Base-by-base conservation (phyloP, 116 monocot genomes). In the Cymodocea nodosa region DNA sequence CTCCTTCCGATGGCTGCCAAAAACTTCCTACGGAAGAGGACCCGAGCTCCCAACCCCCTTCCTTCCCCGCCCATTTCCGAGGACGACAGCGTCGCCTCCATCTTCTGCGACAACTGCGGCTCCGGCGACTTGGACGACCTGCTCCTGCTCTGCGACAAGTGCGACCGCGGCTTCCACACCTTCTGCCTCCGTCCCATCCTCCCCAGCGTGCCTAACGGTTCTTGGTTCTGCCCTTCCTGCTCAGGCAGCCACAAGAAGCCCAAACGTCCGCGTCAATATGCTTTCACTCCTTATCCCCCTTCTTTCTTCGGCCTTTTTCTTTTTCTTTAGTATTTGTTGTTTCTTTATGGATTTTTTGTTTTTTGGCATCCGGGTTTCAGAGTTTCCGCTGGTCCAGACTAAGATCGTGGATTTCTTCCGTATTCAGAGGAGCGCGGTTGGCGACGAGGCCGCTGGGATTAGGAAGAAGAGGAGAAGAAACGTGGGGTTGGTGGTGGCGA, bases 131-230 rank as follows among this genome's bases (percentile, higher is more conserved):
- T 37, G 52, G 73, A 70, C 23, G 88, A 74, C 17, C 76, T 85
- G 74, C 81, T 98, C 59, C 80, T 98, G 68, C 97, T 98, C 75
- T 98, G 91, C 75, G 92, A 91, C 80, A 73, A 63, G 23, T 98
- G 97, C 77, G 75, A 91, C 64, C 60, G 59, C 2, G 97, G 85
- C 8, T 77, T 73, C 70, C 97, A 98, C 73, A 82, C 87, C 80
- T 98, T 86, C 91, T 98, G 91, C 74, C 92, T 91, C 72, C 88
- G 88, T 23, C 97, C 91, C 20, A 88, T 88, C 67, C 80, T 88
- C 70, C 73, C 86, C 51, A 67, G 75, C 71, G 92, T 98, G 23
- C 97, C 91, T 60, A 23, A 79, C 13, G 85, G 88, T 18, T 64
- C 51, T 25, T 98, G 91, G 97, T 88, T 88, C 73, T 98, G 97